phyloP scores from a whole-genome alignment of 2,329 filamentous ascomycete genomes.

The Hyphodiscus sp. region DNA sequence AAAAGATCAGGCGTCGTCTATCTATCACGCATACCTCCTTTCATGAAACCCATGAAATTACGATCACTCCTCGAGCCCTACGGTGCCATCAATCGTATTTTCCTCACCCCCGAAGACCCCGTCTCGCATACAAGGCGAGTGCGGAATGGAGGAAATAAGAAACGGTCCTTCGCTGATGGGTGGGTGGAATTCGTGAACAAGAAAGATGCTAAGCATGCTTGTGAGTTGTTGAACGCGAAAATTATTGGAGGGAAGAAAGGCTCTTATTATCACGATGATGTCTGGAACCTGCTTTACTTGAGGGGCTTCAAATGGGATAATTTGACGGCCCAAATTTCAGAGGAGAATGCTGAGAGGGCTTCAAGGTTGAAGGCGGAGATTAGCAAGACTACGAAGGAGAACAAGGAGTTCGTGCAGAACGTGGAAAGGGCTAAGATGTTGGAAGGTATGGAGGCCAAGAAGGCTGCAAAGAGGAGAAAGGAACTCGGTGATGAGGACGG shows the following conservation, averaged over 20 bases:
- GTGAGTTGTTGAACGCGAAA: constrained; percentile 68
- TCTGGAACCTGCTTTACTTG: constrained; percentile 79
- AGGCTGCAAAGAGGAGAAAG: constrained; percentile 38
- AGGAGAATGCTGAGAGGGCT: constrained; percentile 73
- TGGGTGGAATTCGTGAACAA: constrained; percentile 81
- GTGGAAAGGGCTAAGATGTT: constrained; percentile 75
- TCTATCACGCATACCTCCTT: constrained; percentile 76
- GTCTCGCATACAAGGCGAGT: constrained; percentile 59
- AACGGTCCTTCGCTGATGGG: constrained; percentile 73
- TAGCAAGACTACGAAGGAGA: constrained; percentile 67
- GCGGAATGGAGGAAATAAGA: constrained; percentile 73
- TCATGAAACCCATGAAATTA: constrained; percentile 79
- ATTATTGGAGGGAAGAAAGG: constrained; percentile 81
- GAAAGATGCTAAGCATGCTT: constrained; percentile 68
- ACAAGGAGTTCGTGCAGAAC: constrained; percentile 74
- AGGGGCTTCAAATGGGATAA: constrained; percentile 78
- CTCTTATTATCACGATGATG: constrained; percentile 75
- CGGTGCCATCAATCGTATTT: constrained; percentile 70
- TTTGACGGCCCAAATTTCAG: constrained; percentile 69
- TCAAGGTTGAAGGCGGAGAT: constrained; percentile 75
- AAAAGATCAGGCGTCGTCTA: constrained; percentile 76
- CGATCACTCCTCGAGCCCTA: constrained; percentile 69
- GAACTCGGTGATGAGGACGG: constrained; percentile 28
- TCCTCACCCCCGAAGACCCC: constrained; percentile 71
- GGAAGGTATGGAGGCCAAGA: constrained; percentile 63